Evolutionary conservation across 352 stramenopile species (phyloP).

Genomic region (Phytopythium delawarense): DNA sequence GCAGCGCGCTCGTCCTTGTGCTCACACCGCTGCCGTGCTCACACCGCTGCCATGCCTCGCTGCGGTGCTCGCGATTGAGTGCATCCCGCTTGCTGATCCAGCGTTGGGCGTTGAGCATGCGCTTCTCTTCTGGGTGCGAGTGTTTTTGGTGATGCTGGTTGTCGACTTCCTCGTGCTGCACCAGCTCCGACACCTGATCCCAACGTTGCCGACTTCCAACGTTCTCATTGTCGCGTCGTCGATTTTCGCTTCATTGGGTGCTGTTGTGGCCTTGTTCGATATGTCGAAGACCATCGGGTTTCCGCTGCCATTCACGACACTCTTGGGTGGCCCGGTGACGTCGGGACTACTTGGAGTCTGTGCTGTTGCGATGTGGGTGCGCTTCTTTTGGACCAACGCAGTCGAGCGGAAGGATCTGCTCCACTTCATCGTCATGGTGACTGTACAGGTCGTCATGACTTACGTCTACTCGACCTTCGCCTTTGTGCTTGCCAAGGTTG

Average conservation of each 20-base stretch:
- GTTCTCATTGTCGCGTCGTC: conserved; percentile 3
- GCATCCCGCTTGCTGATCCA: neutral
- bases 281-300: no score
- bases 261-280: conserved; percentile 6
- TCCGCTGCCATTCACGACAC: no score
- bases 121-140: conserved; percentile 21
- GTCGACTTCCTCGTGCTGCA: neutral
- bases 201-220: conserved; percentile 6
- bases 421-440: conserved; percentile 22
- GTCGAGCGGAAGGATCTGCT: conserved; percentile 14
- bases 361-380: neutral
- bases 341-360: conserved; percentile 11
- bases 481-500: conserved; percentile 14
- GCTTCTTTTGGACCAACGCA: neutral
- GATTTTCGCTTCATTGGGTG: conserved; percentile 10
- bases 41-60: conserved; percentile 24
- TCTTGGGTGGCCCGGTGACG: no score
- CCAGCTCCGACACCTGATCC: conserved; percentile 8
- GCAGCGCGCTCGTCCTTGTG: conserved; percentile 10
- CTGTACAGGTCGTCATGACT: conserved; percentile 27
- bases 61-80: conserved; percentile 27
- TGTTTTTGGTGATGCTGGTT: conserved; percentile 9
- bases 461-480: conserved; percentile 23
- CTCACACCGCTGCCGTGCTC: conserved; percentile 24
- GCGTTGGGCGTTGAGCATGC: conserved; percentile 8